Evolutionary conservation across 192 early-diverging fungal species (phyloP), one percentile per base, ranked within the genome.

Genomic region (Rhizophagus prolifer): DNA sequence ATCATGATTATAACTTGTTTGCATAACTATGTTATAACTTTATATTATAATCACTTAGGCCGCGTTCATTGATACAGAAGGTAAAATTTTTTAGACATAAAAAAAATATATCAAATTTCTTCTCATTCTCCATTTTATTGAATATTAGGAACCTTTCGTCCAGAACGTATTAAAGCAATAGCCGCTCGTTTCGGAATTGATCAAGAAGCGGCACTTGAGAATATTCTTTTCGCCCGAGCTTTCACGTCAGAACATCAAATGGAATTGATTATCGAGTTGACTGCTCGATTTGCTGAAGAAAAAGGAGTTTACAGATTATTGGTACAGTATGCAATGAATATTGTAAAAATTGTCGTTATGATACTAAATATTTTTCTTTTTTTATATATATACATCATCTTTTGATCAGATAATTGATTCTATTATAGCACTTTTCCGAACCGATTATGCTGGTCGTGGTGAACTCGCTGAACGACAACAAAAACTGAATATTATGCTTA

Each of bases 381-480:
- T n/a, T n/a, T n/a, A n/a, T n/a, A n/a, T n/a, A 16, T 23, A 44
- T 13, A 38, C 60, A 4, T 66, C 31, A 50, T 23, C 67, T 64
- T 26, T 12, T 9, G 13, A 34, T 16, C 79, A 91, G 79, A 85
- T 93, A 47, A 86, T 94, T 41, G 93, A 94, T 78, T 93, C 90
- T 54, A 94, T 95, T 64, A 95, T 94, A 72, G 91, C 94, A 0
- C 79, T 95, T 28, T 96, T 93, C 79, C 85, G 94, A 65, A 91
- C 90, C 3, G 94, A 96, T 81, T 96, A 91, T 77, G 85, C 85
- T 54, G 94, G 94, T 8, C 86, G 94, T 41, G 94, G 94, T n/a
- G 94, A 96, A 76, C 85, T 96, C 36, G 90, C 92, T 16, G 94
- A 94, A 78, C 76, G 94, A 25, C 94, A 96, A 78, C 93, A 94